A percentile compares a stretch with the other conserved stretches of the same genome.
These are phyloP conservation scores for Talaromyces adpressus DNA, from an alignment of 495 filamentous ascomycete species.

Conservation along the genomic window DNA sequence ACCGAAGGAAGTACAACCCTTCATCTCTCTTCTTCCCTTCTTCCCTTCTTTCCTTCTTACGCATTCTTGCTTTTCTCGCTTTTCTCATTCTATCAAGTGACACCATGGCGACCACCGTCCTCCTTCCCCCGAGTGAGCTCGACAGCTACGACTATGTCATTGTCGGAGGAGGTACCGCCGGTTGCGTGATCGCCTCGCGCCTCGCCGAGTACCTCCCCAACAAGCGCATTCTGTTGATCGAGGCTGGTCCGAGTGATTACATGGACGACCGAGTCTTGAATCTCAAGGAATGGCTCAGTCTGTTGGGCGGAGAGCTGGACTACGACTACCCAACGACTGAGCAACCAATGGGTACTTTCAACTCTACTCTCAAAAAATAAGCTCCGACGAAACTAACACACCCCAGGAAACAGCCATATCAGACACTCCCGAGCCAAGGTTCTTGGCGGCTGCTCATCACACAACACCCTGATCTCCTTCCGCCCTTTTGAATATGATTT, in stretches of 20 bases:
- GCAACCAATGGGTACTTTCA: slow-evolving; percentile 61
- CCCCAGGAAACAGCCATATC: slow-evolving; percentile 69
- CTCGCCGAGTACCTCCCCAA: slow-evolving; percentile 61
- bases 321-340: slow-evolving; percentile 83
- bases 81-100: background rate
- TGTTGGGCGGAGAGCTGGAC: slow-evolving; percentile 75
- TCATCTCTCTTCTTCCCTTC: background rate
- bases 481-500: slow-evolving; percentile 76
- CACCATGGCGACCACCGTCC: slow-evolving; percentile 53
- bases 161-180: slow-evolving; percentile 81
- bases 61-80: background rate
- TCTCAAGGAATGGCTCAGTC: slow-evolving; percentile 69
- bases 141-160: slow-evolving; percentile 80
- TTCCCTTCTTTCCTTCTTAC: background rate
- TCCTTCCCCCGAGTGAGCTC: slow-evolving; percentile 50
- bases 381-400: slow-evolving; percentile 6
- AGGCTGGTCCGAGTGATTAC: slow-evolving; percentile 56
- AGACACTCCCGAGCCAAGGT: slow-evolving; percentile 80
- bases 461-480: slow-evolving; percentile 84
- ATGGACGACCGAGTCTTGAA: slow-evolving; percentile 65
- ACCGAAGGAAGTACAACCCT: background rate
- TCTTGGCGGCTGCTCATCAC: slow-evolving; percentile 76
- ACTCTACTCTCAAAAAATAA: background rate
- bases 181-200: slow-evolving; percentile 73
- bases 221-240: slow-evolving; percentile 57